These are phyloP conservation scores for Boletus insuetus DNA, from an alignment of 768 basidiomycete genomes.

Conservation along the genomic window DNA sequence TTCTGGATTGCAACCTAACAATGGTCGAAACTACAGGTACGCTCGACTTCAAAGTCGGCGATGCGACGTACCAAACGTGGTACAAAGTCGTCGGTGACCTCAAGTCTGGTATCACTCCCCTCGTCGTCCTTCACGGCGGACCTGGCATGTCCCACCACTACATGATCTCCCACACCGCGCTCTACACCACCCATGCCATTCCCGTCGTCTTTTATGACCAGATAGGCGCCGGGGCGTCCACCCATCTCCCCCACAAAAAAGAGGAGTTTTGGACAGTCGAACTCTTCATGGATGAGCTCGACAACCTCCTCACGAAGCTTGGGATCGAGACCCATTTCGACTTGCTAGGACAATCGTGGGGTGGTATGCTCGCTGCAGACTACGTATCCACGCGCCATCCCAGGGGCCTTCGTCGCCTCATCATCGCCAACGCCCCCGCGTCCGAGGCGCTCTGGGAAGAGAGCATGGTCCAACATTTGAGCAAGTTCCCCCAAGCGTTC, in stretches of 20 bases:
- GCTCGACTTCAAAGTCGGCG: conserved; percentile 18
- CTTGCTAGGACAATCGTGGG: conserved; percentile 56
- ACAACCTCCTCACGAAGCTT: conserved; percentile 43
- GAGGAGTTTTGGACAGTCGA: conserved; percentile 42
- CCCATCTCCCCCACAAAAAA: conserved; percentile 39
- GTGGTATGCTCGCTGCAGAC: conserved; percentile 45
- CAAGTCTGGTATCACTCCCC: conserved; percentile 5
- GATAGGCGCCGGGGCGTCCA: conserved; percentile 42
- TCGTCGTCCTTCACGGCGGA: conserved; percentile 46
- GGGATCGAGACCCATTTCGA: conserved; percentile 39
- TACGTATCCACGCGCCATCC: conserved; percentile 39
- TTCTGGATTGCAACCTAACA: background rate
- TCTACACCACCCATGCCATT: conserved; percentile 26
- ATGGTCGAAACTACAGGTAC: conserved; percentile 14
- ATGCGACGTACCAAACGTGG: conserved; percentile 36
- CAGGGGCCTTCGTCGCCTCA: conserved; percentile 35
- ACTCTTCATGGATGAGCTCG: conserved; percentile 52
- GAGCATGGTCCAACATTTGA: conserved; percentile 21
- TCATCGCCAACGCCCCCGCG: conserved; percentile 32
- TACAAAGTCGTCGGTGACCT: conserved; percentile 42
- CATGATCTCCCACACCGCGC: conserved; percentile 34
- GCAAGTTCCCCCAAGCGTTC: conserved; percentile 27
- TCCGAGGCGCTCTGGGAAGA: conserved; percentile 23
- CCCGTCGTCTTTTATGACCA: conserved; percentile 51
- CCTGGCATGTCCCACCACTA: conserved; percentile 34